Conservation (phyloP, 805 yeast species). For the Hanseniaspora hatyaiensis region DNA sequence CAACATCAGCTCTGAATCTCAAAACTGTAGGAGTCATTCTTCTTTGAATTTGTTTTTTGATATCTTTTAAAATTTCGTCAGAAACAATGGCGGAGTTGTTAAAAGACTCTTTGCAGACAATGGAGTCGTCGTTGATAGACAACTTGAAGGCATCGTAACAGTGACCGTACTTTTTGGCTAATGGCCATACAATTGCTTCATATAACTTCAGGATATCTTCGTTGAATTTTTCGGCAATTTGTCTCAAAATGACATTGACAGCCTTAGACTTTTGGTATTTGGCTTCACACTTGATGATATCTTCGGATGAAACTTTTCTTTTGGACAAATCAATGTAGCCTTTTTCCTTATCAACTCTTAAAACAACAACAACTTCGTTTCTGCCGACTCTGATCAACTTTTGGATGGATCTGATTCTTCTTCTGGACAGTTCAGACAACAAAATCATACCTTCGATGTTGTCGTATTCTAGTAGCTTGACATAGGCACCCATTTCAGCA, state of each 20-base stretch:
- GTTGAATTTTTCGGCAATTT: slow-evolving; percentile 94
- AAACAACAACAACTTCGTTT: slow-evolving; percentile 93
- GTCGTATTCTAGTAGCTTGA: slow-evolving; percentile 88
- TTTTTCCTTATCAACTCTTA: slow-evolving; percentile 96
- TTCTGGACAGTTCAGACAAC: slow-evolving; percentile 88
- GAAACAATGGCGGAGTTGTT: slow-evolving; percentile 59
- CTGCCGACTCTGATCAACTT: slow-evolving; percentile 95
- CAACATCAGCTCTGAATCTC: slow-evolving; percentile 96
- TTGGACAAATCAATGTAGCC: slow-evolving; percentile 96
- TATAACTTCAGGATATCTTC: slow-evolving; percentile 76
- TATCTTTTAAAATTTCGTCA: slow-evolving; percentile 65
- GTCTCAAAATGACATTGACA: slow-evolving; percentile 94
- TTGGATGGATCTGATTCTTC: slow-evolving; percentile 96
- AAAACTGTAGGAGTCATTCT: slow-evolving; percentile 97
- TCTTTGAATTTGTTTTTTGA: slow-evolving; percentile 75
- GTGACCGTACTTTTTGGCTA: slow-evolving; percentile 89
- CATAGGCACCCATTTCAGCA: slow-evolving; percentile 99
- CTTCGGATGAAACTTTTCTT: slow-evolving; percentile 96
- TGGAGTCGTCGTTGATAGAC: slow-evolving; percentile 78
- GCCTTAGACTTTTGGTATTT: slow-evolving; percentile 93
- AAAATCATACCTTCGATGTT: slow-evolving; percentile 98
- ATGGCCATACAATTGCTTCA: slow-evolving; percentile 91
- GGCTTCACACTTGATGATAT: slow-evolving; percentile 93
- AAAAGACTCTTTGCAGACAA: slow-evolving; percentile 64
- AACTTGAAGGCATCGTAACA: slow-evolving; percentile 95